Percentiles rank a stretch among this genome's conserved stretches.
These are phyloP conservation scores for Lachancea fermentati DNA, from an alignment of 805 yeast genomes.

Conservation along the genomic window DNA sequence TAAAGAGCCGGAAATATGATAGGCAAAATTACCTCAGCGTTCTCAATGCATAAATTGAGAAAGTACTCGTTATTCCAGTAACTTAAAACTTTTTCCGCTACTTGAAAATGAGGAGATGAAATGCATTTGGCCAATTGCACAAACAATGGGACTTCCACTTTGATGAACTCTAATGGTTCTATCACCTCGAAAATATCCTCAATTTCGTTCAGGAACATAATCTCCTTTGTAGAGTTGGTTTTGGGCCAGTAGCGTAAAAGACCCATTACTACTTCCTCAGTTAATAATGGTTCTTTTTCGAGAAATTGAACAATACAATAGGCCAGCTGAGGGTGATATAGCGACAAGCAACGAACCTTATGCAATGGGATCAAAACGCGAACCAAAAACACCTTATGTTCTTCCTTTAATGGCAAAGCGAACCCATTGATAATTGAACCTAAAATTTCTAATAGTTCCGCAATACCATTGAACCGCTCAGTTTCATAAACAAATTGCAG, in stretches of 20 bases:
- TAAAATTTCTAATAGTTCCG: constrained; percentile 87
- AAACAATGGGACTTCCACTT: constrained; percentile 87
- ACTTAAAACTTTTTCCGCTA: constrained; percentile 88
- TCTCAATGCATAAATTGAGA: constrained; percentile 82
- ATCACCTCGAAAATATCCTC: constrained; percentile 96
- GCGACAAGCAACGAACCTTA: constrained; percentile 78
- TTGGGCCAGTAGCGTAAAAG: constrained; percentile 95
- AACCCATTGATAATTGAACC: constrained; percentile 97
- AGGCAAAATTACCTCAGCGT: constrained; percentile 87
- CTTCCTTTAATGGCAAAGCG: constrained; percentile 95
- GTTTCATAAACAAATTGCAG: constrained; percentile 93
- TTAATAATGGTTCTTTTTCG: constrained; percentile 86
- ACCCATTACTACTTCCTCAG: constrained; percentile 96
- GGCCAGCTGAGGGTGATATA: constrained; percentile 95
- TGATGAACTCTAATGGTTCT: constrained; percentile 87
- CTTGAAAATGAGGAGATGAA: constrained; percentile 93
- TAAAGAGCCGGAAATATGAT: constrained; percentile 86
- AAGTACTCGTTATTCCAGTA: constrained; percentile 95
- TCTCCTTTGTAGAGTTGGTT: constrained; percentile 88
- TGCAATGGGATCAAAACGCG: constrained; percentile 88
- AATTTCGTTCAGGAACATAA: constrained; percentile 90
- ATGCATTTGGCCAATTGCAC: constrained; percentile 93
- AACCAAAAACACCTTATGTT: constrained; percentile 84
- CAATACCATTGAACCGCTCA: constrained; percentile 91
- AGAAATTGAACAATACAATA: constrained; percentile 95